phyloP scores from a whole-genome alignment of 306 rosid genomes.

The Ammopiptanthus mongolicus region DNA sequence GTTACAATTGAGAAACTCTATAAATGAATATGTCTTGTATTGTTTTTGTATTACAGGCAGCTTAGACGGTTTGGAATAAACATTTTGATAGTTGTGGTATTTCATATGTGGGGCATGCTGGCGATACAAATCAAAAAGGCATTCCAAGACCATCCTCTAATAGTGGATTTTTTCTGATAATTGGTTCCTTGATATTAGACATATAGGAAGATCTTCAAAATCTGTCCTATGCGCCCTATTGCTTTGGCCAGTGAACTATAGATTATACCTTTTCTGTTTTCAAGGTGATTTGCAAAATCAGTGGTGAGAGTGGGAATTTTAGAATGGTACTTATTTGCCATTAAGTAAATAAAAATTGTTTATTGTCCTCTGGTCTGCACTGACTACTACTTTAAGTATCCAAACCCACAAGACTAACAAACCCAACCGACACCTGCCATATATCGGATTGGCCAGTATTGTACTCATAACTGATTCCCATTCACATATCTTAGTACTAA shows the following conservation, averaged over 20 bases:
- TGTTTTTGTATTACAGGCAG: neutral
- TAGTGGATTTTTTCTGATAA: neutral
- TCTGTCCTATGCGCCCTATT: neutral
- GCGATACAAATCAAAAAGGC: neutral
- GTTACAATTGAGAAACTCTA: neutral
- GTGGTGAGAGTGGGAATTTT: neutral
- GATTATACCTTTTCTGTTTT: neutral
- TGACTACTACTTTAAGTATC: neutral
- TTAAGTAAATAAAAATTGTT: neutral
- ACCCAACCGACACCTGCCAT: neutral
- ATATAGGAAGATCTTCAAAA: slow-evolving; percentile 1
- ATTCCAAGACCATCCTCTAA: neutral
- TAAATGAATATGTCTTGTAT: neutral
- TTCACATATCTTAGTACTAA: neutral
- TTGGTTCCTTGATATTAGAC: neutral
- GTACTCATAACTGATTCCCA: neutral
- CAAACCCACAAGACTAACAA: neutral
- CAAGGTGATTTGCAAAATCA: neutral
- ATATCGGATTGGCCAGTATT: neutral
- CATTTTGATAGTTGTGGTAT: neutral
- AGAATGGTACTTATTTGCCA: neutral
- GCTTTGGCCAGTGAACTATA: neutral
- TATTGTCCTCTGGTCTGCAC: neutral
- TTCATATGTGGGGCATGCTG: neutral
- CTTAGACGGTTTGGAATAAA: neutral